Evolutionary conservation across 2,329 filamentous ascomycete species (phyloP).

Genomic region (Fonsecaea monophora): DNA sequence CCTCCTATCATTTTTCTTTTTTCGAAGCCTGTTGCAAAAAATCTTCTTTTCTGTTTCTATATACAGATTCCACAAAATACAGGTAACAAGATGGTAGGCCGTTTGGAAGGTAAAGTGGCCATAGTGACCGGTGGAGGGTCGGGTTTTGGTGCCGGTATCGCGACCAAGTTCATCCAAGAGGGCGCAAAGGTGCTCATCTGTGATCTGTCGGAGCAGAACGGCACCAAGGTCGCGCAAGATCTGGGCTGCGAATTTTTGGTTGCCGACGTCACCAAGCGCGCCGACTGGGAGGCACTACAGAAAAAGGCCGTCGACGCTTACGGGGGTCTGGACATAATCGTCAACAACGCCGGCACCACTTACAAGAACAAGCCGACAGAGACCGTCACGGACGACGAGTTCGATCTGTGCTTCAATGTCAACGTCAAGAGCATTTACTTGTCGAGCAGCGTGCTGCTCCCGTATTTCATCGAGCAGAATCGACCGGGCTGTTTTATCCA

Average conservation of each 20-base stretch:
- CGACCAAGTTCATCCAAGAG: slow-evolving; percentile 46
- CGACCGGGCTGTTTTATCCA: slow-evolving; percentile 35
- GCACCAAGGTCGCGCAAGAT: slow-evolving; percentile 31
- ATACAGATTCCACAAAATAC: no score
- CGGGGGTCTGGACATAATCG: slow-evolving; percentile 57
- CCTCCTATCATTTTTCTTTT: not conserved
- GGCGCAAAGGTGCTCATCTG: slow-evolving; percentile 50
- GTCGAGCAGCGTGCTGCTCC: slow-evolving; percentile 35
- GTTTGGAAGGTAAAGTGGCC: slow-evolving; percentile 50
- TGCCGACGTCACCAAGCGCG: slow-evolving; percentile 36
- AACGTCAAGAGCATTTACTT: slow-evolving; percentile 45
- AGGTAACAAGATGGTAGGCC: slow-evolving; percentile 25
- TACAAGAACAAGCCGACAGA: slow-evolving; percentile 52
- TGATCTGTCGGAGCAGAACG: slow-evolving; percentile 34
- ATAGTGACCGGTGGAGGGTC: slow-evolving; percentile 54
- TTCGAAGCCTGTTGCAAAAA: no score
- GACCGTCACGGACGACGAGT: slow-evolving; percentile 54
- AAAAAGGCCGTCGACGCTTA: slow-evolving; percentile 50
- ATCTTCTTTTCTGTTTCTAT: no score
- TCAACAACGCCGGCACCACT: slow-evolving; percentile 60
- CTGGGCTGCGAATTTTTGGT: slow-evolving; percentile 32
- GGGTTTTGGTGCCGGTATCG: slow-evolving; percentile 52
- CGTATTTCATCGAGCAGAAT: slow-evolving; percentile 36
- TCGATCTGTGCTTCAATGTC: slow-evolving; percentile 57
- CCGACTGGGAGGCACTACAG: slow-evolving; percentile 46